phyloP scores from a whole-genome alignment of 495 filamentous ascomycete genomes.

The Polyplosphaeria fusca region DNA sequence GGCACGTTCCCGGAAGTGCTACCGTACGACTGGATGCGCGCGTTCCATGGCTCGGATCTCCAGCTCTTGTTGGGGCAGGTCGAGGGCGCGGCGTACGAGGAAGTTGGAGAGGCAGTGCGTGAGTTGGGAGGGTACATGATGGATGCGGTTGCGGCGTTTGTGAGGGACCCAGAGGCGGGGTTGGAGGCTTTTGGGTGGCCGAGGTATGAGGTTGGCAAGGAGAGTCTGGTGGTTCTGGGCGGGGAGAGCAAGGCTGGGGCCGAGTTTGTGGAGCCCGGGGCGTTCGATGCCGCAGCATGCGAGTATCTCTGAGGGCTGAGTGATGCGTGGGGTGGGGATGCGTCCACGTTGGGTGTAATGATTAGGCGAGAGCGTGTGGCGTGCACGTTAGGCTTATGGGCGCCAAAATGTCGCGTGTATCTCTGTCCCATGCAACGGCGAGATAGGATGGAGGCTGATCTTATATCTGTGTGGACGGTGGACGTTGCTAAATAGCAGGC shows the following conservation, averaged over 20 bases:
- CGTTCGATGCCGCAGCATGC: not conserved
- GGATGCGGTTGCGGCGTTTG: slow-evolving; percentile 51
- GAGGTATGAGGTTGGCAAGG: slow-evolving; percentile 31
- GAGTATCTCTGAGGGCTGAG: too few relatives aligned
- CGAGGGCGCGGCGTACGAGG: slow-evolving; percentile 3
- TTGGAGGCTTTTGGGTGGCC: slow-evolving; percentile 47
- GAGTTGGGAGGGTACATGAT: slow-evolving; percentile 16
- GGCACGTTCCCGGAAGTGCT: slow-evolving; percentile 21
- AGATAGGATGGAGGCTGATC: too few relatives aligned
- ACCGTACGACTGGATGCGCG: slow-evolving; percentile 5
- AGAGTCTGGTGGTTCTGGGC: not conserved
- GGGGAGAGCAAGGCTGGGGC: not conserved
- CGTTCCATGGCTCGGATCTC: slow-evolving; percentile 24
- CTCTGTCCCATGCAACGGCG: too few relatives aligned
- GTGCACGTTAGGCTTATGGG: too few relatives aligned
- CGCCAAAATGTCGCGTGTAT: too few relatives aligned
- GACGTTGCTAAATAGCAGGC: too few relatives aligned
- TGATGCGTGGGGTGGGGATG: too few relatives aligned
- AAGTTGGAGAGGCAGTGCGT: slow-evolving; percentile 10
- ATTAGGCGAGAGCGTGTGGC: too few relatives aligned
- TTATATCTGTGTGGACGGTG: too few relatives aligned
- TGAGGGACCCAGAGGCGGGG: slow-evolving; percentile 47
- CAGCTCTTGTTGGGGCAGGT: slow-evolving; percentile 23
- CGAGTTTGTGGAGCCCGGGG: not conserved
- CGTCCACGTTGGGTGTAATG: too few relatives aligned